Percentiles rank a stretch among this genome's conserved stretches.
Conservation (phyloP, 2,329 filamentous ascomycete genomes). For the Diaporthe aspalathi region DNA sequence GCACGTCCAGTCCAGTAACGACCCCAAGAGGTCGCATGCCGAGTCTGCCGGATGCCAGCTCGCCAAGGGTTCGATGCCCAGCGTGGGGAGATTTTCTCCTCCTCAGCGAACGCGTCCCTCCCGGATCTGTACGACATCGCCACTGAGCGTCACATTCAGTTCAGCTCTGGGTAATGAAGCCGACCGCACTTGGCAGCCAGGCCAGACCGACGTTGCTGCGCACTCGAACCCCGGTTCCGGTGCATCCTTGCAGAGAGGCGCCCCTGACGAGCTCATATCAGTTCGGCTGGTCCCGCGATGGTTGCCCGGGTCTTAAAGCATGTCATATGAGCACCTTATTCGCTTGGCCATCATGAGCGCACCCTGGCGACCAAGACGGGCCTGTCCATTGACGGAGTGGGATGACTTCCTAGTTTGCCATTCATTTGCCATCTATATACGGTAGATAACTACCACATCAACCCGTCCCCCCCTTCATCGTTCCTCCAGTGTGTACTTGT, state of each 20-base stretch:
- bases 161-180: neutral
- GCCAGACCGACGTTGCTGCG: neutral
- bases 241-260: neutral
- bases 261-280: neutral
- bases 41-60: neutral
- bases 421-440: neutral
- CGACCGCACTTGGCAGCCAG: neutral
- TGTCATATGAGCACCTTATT: neutral
- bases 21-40: neutral
- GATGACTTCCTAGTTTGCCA: neutral
- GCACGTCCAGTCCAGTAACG: neutral
- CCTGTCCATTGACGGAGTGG: neutral
- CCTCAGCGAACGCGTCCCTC: neutral
- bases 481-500: neutral
- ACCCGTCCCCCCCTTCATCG: too few relatives aligned
- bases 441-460: neutral
- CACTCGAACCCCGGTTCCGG: neutral
- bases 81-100: neutral
- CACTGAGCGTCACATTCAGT: neutral
- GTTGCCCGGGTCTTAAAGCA: neutral
- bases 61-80: conserved; percentile 6
- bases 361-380: neutral
- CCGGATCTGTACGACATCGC: neutral
- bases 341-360: neutral
- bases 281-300: conserved; percentile 21